phyloP scores from a whole-genome alignment of 2,329 filamentous ascomycete species.

The Exophiala lecanii-corni region DNA sequence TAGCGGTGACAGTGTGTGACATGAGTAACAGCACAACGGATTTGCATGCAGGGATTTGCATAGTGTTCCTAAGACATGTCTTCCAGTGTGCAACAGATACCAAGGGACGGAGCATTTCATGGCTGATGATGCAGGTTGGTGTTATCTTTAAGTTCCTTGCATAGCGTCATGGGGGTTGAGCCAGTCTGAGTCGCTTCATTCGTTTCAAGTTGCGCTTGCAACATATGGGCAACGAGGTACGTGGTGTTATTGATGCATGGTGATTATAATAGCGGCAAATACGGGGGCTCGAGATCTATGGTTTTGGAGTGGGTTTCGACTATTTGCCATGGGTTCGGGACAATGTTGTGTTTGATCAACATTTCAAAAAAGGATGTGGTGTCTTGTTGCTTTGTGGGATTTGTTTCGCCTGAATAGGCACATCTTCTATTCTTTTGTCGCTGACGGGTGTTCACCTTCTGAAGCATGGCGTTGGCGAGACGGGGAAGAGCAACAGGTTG shows the following conservation, averaged over 20 bases:
- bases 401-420: no score
- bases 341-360: background rate
- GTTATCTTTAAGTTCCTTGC: constrained; percentile 18
- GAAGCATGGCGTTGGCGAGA: no score
- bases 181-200: constrained; percentile 10
- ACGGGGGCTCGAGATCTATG: background rate
- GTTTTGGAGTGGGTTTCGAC: background rate
- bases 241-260: constrained; percentile 6
- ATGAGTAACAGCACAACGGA: constrained; percentile 20
- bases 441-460: no score
- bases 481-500: no score
- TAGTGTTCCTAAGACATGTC: constrained; percentile 19
- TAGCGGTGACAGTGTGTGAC: constrained; percentile 42
- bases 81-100: constrained; percentile 22
- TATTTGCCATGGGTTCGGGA: background rate
- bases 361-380: no score
- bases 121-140: constrained; percentile 18
- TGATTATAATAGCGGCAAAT: constrained; percentile 10
- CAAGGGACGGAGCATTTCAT: constrained; percentile 7
- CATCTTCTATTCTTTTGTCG: no score
- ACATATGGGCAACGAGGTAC: constrained; percentile 5
- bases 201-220: background rate
- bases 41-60: constrained; percentile 23
- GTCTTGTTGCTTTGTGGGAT: no score
- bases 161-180: constrained; percentile 15